Conservation (phyloP, 2,329 filamentous ascomycete species). For the Hypoxylon sp. region DNA sequence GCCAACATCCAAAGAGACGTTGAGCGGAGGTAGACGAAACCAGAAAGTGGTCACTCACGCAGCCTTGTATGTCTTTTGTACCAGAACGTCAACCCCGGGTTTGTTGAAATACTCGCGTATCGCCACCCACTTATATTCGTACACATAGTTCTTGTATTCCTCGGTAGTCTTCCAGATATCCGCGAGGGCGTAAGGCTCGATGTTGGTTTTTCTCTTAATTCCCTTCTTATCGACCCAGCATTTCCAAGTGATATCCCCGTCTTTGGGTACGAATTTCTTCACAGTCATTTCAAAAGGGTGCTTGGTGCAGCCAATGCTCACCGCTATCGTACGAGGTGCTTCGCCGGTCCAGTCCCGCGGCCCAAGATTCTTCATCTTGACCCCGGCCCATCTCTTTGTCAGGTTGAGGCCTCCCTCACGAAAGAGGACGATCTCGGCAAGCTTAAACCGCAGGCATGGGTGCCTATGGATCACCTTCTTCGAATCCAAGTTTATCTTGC, state of each 20-base stretch:
- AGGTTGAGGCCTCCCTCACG: conserved; percentile 62
- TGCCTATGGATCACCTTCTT: conserved; percentile 64
- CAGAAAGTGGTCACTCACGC: conserved; percentile 48
- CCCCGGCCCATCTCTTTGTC: conserved; percentile 61
- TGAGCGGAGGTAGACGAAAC: conserved; percentile 5
- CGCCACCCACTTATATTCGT: conserved; percentile 50
- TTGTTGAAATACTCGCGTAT: conserved; percentile 51
- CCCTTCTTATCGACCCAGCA: conserved; percentile 57
- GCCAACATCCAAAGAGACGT: not conserved
- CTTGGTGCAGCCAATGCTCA: conserved; percentile 58
- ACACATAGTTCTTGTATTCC: conserved; percentile 57
- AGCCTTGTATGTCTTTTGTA: conserved; percentile 52
- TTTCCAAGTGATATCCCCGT: conserved; percentile 58
- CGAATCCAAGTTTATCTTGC: conserved; percentile 56
- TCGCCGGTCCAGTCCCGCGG: conserved; percentile 52
- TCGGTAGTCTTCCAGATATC: conserved; percentile 56
- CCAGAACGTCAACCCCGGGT: conserved; percentile 44
- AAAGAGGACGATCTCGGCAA: conserved; percentile 59
- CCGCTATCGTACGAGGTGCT: conserved; percentile 54
- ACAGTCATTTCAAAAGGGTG: conserved; percentile 59
- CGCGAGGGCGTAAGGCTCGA: conserved; percentile 60
- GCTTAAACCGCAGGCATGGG: conserved; percentile 61
- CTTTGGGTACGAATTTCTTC: conserved; percentile 58
- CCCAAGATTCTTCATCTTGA: conserved; percentile 59
- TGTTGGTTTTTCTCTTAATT: conserved; percentile 47